Base-by-base conservation (phyloP, 2,329 filamentous ascomycete species). In the Cladophialophora bantiana region DNA sequence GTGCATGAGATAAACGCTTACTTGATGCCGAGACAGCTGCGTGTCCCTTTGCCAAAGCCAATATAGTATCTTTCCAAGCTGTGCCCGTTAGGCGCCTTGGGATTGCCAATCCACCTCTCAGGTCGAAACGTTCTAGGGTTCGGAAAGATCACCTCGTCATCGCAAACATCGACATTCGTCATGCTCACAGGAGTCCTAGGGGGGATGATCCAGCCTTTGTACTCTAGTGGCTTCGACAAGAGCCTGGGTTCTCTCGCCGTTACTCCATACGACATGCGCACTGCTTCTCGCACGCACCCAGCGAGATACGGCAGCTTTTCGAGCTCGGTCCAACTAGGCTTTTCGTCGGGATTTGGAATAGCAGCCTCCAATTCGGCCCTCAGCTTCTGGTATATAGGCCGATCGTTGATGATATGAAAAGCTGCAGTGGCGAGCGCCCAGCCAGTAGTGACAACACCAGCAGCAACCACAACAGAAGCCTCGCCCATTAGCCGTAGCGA, bases 11-110 rank as follows among this genome's bases (percentile, higher is more conserved):
- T 5, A 10, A 34, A 55, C 18, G 20, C 56, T 59, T 59, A 59
- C 69, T 83, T 81, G 53, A 81, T 80, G 15, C 83, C 83, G 7
- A 81, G 74, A 65, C 83, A 85, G 72, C 79, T 78, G 18, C 83
- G 73, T 2, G 76, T 78, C 0, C 83, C 82, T 42, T 75, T 76
- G 40, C 74, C 75, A 62, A 82, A 82, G 0, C 77, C 67, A 7
- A 81, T 74, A 35, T 80, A 65, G 58, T 78, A 80, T 34, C 78
- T 73, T 4, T 79, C 71, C 7, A 68, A 64, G 12, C 54, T 59
- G 1, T 55, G 52, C 10, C 71, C 68, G 48, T 72, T 59, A 15
- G 52, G 45, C 4, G 58, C 59, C 12, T 38, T 58, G 13, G 36
- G 52, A n/a, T 64, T 66, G 5, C 40, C 60, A 6, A 77, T 64